Percentiles rank a stretch among this genome's conserved stretches.
Evolutionary conservation across 202 grass and related monocot genomes (phyloP).

Genomic region (Carex sylvatica): DNA sequence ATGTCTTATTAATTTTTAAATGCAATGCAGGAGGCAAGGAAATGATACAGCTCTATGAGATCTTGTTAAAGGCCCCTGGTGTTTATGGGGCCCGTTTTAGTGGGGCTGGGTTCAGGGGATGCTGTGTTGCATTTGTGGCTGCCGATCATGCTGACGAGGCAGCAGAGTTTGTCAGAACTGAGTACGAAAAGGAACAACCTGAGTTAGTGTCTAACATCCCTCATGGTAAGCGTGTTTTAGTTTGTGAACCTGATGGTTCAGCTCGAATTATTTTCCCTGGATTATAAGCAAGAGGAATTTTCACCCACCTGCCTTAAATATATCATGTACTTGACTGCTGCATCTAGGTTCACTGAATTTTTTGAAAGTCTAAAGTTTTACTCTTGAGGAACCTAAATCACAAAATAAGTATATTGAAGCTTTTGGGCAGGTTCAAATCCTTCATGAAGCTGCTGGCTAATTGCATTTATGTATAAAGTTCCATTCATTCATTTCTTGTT

Average conservation of each 20-base stretch:
- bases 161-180: conserved; percentile 42
- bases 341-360: background rate
- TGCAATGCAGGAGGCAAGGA: conserved; percentile 54
- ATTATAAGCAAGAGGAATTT: background rate
- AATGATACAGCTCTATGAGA: conserved; percentile 94
- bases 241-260: conserved; percentile 63
- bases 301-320: background rate
- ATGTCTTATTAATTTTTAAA: conserved; percentile 4
- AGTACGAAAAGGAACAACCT: conserved; percentile 67
- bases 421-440: background rate
- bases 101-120: conserved; percentile 90
- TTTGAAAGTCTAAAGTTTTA: background rate
- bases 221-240: conserved; percentile 50
- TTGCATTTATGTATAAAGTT: background rate
- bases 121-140: conserved; percentile 77
- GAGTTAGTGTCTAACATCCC: conserved; percentile 56
- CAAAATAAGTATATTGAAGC: background rate
- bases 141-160: conserved; percentile 43
- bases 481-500: conserved; percentile 18
- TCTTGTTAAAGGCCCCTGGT: conserved; percentile 79
- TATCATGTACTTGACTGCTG: background rate
- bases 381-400: background rate
- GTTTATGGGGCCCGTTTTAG: conserved; percentile 85
- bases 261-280: conserved; percentile 47
- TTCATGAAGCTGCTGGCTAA: background rate